Evolutionary conservation across 106 monocot genomes (phyloP), one percentile per base, ranked within the genome.

Genomic region (Apostasia ramifera): DNA sequence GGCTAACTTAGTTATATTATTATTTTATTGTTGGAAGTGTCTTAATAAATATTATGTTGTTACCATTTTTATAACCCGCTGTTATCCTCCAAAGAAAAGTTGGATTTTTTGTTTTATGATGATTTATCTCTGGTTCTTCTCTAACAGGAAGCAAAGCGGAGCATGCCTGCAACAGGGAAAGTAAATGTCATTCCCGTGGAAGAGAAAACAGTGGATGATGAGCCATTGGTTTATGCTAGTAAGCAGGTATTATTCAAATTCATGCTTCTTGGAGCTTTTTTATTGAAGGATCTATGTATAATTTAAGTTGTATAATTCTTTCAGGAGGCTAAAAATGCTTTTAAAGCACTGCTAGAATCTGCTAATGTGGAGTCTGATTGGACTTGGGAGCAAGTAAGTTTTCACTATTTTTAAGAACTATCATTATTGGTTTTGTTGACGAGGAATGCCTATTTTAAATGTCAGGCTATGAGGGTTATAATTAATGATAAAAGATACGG

Each of bases 251-350:
- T 1, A 1, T 75, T 67, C 66, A 4, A 3, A 37, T 65, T 66
- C 40, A 13, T 40, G 8, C 13, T 72, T 67, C 46, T 48, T 61
- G 7, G 11, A 48, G 6, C 9, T 13, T 39, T 44, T 13, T 64
- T 41, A 40, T 49, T 55, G 11, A 3, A 47, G 2, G 51, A 64
- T 54, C 40, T 48, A 63, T 14, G 54, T 67, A 45, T 55, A 57
- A 48, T 59, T 5, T 47, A 52, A 15, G 41, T 1, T 66, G 7
- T 9, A 49, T 70, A 8, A 59, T 77, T 68, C 55, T 65, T 80
- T 55, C 64, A 98, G 97, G 97, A 98, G 59, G 97, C 97, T 46
- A 98, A 98, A 80, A 83, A 83, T 90, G 97, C 92, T 8, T 98
- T 98, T 66, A 98, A 93, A 61, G 72, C 85, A 8, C 78, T 98